Base-by-base conservation (phyloP, 305 asterid species). In the Solanum hybrid region DNA sequence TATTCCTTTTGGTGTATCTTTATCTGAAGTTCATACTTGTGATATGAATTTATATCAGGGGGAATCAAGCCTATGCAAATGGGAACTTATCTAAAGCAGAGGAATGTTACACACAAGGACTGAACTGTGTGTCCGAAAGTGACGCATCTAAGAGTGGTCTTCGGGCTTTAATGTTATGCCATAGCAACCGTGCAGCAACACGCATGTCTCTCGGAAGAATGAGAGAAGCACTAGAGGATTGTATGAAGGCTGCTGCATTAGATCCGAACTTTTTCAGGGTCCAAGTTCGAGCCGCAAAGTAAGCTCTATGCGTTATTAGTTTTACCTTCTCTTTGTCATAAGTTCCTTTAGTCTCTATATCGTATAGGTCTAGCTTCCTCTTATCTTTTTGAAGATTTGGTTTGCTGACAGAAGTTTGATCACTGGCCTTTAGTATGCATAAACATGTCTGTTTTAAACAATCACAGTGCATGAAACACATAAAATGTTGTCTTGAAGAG, bases 101-200 rank as follows among this genome's bases (percentile, higher is more conserved):
- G 93, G 98, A 96, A 87, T 97, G 87, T 80, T 97, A 97, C 91
- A 94, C 98, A 87, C 94, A 92, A 84, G 99, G 99, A 91, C 90
- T 96, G 91, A 93, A 93, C 91, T 94, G 95, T 90, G 93, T 96
- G 86, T 92, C 99, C 86, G 93, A 94, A 92, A 91, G 70, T 37
- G 98, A 95, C 93, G 86, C 95, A 84, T 97, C 98, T 88, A 94
- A 94, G 91, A 94, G 96, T 93, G 93, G 96, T 91, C 95, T 92
- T 34, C 94, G 95, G 93, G 98, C 97, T 92, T 91, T 96, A 78
- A 94, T 94, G 98, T 91, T 97, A 93, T 97, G 98, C 93, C 95
- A 94, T 91, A 97, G 99, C 94, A 97, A 97, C 92, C 99, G 98
- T 81, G 99, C 99, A 33, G 99, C 99, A 34, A 94, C 98, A 34